A percentile compares a stretch with the other conserved stretches of the same genome.
Conservation (phyloP, 2,329 filamentous ascomycete species). For the Amesomyces nigricolor region DNA sequence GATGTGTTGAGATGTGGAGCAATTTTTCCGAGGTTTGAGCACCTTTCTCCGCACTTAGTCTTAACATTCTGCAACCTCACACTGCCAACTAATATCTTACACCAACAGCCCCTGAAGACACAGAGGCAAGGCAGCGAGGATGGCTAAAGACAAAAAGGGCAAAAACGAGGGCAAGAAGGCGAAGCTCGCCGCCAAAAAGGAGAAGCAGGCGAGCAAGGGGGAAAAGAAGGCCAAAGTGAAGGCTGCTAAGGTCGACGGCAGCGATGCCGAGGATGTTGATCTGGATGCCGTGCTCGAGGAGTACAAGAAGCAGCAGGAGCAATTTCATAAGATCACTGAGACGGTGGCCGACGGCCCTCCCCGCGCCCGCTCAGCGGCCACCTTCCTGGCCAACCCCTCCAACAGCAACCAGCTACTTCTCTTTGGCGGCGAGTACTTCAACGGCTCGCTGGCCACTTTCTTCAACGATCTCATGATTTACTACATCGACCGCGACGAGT, state of each 20-base stretch:
- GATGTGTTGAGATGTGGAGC: not conserved
- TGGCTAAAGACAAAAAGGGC: constrained; percentile 43
- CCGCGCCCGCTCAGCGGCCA: constrained; percentile 70
- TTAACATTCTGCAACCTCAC: constrained; percentile 1
- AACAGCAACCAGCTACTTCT: constrained; percentile 84
- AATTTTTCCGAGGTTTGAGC: not conserved
- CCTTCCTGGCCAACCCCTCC: constrained; percentile 76
- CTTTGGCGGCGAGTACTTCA: constrained; percentile 94
- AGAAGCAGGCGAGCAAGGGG: constrained; percentile 82
- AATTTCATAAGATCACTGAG: constrained; percentile 91
- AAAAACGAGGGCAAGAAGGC: constrained; percentile 41
- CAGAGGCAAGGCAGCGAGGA: constrained; percentile 21
- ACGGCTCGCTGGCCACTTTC: constrained; percentile 75
- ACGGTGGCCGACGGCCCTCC: constrained; percentile 64
- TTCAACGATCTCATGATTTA: constrained; percentile 63
- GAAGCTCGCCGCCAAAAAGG: constrained; percentile 56
- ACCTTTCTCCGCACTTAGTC: constrained; percentile 11
- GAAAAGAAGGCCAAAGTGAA: constrained; percentile 77
- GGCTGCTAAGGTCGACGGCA: constrained; percentile 66
- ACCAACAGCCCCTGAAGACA: not conserved
- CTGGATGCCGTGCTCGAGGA: constrained; percentile 89
- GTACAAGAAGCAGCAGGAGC: constrained; percentile 87
- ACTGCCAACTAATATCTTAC: not conserved
- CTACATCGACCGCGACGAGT: constrained; percentile 79
- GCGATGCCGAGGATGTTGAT: constrained; percentile 87